Conservation (phyloP, 257 asterid genomes). For the Rehmannia glutinosa region DNA sequence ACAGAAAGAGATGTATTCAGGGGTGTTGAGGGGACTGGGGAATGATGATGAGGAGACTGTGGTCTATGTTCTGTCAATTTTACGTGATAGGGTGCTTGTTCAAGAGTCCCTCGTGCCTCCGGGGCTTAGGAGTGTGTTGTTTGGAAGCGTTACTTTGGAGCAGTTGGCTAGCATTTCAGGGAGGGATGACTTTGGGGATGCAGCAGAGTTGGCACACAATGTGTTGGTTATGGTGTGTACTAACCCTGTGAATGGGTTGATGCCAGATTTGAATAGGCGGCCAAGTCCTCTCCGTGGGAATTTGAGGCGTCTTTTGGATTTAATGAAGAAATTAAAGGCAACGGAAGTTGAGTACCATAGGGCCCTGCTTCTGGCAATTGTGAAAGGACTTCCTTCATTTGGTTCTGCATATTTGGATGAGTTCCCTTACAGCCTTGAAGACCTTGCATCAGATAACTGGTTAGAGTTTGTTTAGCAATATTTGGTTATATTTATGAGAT, state of each 20-base stretch:
- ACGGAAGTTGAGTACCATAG: conserved; percentile 61
- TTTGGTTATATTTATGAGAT: conserved; percentile 12
- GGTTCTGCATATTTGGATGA: conserved; percentile 83
- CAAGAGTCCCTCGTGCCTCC: conserved; percentile 77
- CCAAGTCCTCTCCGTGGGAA: conserved; percentile 79
- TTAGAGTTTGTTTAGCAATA: conserved; percentile 31
- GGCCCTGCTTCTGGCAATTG: conserved; percentile 66
- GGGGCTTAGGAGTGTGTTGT: conserved; percentile 82
- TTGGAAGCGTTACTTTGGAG: conserved; percentile 88
- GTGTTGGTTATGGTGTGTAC: conserved; percentile 70
- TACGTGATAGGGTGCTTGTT: conserved; percentile 68
- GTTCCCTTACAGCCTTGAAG: conserved; percentile 80
- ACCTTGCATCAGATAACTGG: conserved; percentile 77
- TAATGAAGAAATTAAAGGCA: conserved; percentile 83
- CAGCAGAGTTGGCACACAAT: conserved; percentile 59
- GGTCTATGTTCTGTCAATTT: conserved; percentile 42
- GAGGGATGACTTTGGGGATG: conserved; percentile 49
- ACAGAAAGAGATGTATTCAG: conserved; percentile 83
- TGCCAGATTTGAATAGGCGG: conserved; percentile 71
- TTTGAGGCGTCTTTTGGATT: conserved; percentile 63
- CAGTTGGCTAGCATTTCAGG: conserved; percentile 69
- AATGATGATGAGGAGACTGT: conserved; percentile 75
- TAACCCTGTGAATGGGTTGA: conserved; percentile 80
- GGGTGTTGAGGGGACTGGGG: conserved; percentile 82
- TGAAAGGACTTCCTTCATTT: conserved; percentile 63